These are phyloP conservation scores for Synchytrium microbalum DNA, from an alignment of 371 early-diverging fungal genomes.

Conservation along the genomic window DNA sequence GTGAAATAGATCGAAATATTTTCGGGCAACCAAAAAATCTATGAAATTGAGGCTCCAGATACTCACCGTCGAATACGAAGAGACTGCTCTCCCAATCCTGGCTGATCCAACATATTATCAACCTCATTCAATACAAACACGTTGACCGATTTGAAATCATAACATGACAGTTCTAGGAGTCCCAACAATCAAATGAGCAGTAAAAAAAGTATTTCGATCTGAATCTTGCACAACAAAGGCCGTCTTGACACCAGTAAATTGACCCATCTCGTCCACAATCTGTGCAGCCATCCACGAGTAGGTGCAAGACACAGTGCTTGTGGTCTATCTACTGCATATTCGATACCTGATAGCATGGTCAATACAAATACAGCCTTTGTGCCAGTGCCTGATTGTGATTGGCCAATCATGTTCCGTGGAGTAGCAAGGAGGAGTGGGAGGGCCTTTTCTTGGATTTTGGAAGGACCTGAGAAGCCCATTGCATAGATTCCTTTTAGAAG, in stretches of 20 bases:
- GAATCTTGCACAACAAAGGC: constrained; percentile 71
- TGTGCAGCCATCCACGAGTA: constrained; percentile 93
- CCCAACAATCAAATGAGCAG: constrained; percentile 84
- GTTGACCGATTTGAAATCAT: constrained; percentile 60
- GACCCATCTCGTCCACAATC: constrained; percentile 87
- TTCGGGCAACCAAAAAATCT: constrained; percentile 13
- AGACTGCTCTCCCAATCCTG: constrained; percentile 76
- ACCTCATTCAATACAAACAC: constrained; percentile 90
- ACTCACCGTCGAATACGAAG: constrained; percentile 64
- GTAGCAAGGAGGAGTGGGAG: constrained; percentile 69
- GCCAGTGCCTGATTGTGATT: constrained; percentile 86
- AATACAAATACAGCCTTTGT: constrained; percentile 97
- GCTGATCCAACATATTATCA: constrained; percentile 87
- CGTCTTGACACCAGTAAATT: constrained; percentile 68
- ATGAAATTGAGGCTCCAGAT: background rate
- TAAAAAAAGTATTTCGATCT: constrained; percentile 43
- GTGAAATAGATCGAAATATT: background rate
- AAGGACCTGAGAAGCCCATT: constrained; percentile 88
- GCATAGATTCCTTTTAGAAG: constrained; percentile 87
- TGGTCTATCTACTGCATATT: constrained; percentile 21
- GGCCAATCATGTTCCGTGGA: constrained; percentile 72
- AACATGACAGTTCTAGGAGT: constrained; percentile 89
- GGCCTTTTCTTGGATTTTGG: constrained; percentile 93
- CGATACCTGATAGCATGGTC: constrained; percentile 65
- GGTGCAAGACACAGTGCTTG: constrained; percentile 95